These are phyloP conservation scores for Fusarium tupiense DNA, from an alignment of 2,329 filamentous ascomycete species.

Conservation along the genomic window DNA sequence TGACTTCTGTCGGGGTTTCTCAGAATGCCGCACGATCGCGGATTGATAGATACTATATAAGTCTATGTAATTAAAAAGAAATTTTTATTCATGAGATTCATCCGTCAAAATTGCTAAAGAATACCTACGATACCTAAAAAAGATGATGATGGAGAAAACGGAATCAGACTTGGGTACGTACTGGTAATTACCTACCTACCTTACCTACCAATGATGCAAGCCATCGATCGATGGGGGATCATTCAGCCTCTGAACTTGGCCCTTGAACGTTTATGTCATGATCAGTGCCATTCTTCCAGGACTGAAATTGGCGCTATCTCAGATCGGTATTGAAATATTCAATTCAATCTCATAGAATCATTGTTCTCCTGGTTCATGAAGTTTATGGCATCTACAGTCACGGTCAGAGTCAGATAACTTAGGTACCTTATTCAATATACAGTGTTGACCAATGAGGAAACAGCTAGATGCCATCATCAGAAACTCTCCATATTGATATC, in stretches of 20 bases:
- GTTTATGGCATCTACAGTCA: not conserved
- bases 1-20: constrained; percentile 15
- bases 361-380: not conserved
- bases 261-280: not conserved
- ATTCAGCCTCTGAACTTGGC: not conserved
- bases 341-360: not conserved
- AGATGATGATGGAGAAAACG: not conserved
- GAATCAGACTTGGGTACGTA: not conserved
- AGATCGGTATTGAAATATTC: not conserved
- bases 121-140: not conserved
- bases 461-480: not conserved
- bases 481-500: not conserved
- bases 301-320: not conserved
- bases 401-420: not conserved
- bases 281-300: not conserved
- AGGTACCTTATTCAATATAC: no score
- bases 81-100: not conserved
- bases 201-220: not conserved
- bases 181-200: not conserved
- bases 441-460: not conserved
- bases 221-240: not conserved
- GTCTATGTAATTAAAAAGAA: constrained; percentile 32
- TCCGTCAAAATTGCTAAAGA: not conserved
- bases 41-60: constrained; percentile 25
- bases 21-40: constrained; percentile 25